Percentiles rank a stretch among this genome's conserved stretches.
These are phyloP conservation scores for Fusarium fracticaudum DNA, from an alignment of 2,329 filamentous ascomycete genomes.

Conservation along the genomic window DNA sequence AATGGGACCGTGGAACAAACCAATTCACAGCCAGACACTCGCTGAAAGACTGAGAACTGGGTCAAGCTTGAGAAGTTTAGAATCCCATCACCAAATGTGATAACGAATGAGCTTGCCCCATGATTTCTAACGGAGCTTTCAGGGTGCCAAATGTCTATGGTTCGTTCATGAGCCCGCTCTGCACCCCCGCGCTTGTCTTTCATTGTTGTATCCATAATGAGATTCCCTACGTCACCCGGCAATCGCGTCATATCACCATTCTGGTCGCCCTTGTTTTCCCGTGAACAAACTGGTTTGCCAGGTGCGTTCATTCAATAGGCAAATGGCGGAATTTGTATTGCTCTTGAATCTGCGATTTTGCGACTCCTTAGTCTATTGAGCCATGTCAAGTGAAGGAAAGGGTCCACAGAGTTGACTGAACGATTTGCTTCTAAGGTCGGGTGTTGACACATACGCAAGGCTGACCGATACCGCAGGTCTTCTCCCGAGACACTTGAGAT, in stretches of 20 bases:
- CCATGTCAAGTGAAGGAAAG: not conserved
- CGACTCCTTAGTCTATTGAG: not conserved
- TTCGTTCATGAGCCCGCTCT: constrained; percentile 9
- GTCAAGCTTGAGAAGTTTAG: constrained; percentile 2
- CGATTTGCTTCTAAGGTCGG: not conserved
- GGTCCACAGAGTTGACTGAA: not conserved
- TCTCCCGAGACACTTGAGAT: constrained; percentile 30
- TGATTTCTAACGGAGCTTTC: constrained; percentile 19
- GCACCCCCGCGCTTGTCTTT: constrained; percentile 25
- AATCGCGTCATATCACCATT: constrained; percentile 34
- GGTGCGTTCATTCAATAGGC: not conserved
- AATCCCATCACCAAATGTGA: constrained; percentile 12
- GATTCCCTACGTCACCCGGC: constrained; percentile 41
- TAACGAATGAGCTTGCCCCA: constrained; percentile 7
- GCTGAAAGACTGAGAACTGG: not conserved
- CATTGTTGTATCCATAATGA: constrained; percentile 15
- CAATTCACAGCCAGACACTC: constrained; percentile 13
- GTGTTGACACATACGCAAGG: constrained; percentile 23
- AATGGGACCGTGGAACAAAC: not conserved
- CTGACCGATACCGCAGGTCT: constrained; percentile 14
- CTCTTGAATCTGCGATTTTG: not conserved
- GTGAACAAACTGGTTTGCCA: constrained; percentile 17
- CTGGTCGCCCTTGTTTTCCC: constrained; percentile 20
- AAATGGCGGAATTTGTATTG: not conserved
- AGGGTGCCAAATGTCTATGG: constrained; percentile 2